Conservation (phyloP, 768 basidiomycete species). For the Suillus bovinus region DNA sequence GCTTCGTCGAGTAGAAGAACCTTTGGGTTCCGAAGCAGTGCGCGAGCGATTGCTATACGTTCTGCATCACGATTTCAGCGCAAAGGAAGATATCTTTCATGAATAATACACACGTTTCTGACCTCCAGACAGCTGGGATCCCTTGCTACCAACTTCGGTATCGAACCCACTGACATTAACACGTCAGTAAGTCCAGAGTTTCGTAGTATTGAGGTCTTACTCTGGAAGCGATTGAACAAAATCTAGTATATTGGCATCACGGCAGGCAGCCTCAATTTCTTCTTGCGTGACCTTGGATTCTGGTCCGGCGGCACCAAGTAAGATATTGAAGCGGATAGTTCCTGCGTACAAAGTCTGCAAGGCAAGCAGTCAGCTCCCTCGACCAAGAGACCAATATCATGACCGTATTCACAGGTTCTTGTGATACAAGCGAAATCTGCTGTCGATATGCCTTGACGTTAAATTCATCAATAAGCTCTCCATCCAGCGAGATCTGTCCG, state of each 20-base stretch:
- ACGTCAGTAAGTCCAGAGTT: conserved; percentile 12
- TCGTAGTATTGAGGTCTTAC: conserved; percentile 41
- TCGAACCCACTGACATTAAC: conserved; percentile 71
- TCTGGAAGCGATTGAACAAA: conserved; percentile 84
- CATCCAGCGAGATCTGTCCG: conserved; percentile 73
- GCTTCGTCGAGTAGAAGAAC: conserved; percentile 89
- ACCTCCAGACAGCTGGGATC: conserved; percentile 85
- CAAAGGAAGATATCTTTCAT: conserved; percentile 2
- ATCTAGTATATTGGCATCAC: conserved; percentile 87
- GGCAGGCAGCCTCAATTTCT: conserved; percentile 84
- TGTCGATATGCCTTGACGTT: conserved; percentile 88
- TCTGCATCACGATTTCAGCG: conserved; percentile 33
- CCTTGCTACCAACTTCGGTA: conserved; percentile 89
- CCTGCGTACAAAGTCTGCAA: conserved; percentile 77
- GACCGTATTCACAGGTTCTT: conserved; percentile 56
- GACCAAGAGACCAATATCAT: conserved; percentile 9
- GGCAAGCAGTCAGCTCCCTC: neutral
- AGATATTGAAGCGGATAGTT: conserved; percentile 86
- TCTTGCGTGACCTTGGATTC: conserved; percentile 76
- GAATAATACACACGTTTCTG: conserved; percentile 66
- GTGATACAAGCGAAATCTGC: conserved; percentile 87
- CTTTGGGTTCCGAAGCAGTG: conserved; percentile 85
- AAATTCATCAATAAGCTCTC: conserved; percentile 69
- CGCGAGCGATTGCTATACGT: conserved; percentile 84
- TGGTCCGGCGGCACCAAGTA: conserved; percentile 82